Conservation (phyloP, 208 protist species). For the Leishmania tarentolae region DNA sequence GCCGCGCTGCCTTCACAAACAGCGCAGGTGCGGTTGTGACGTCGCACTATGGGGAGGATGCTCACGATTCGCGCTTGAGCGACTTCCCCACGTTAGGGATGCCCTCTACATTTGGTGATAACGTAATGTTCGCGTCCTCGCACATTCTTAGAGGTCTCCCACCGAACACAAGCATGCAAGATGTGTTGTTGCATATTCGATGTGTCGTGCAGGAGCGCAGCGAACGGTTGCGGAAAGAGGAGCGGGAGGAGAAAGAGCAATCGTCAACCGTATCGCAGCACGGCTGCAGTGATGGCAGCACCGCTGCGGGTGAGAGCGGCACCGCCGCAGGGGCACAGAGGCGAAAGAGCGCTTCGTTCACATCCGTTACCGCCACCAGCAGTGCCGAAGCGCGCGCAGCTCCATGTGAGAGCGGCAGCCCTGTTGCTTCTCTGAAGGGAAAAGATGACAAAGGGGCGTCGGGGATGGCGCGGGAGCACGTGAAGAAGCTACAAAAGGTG, state of each 20-base stretch:
- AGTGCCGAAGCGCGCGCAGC: background rate
- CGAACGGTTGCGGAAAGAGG: slow-evolving; percentile 23
- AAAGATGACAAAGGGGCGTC: background rate
- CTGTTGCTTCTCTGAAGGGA: background rate
- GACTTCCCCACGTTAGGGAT: slow-evolving; percentile 27
- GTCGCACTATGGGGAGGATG: background rate
- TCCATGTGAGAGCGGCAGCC: background rate
- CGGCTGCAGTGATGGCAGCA: slow-evolving; percentile 1
- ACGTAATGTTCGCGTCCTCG: slow-evolving; percentile 29
- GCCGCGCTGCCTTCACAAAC: background rate
- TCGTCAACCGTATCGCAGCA: background rate
- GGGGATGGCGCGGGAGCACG: background rate
- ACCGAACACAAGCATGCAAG: slow-evolving; percentile 55
- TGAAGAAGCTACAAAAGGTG: slow-evolving; percentile 42
- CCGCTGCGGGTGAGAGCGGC: background rate
- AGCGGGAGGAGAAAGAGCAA: slow-evolving; percentile 8
- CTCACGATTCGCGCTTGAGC: slow-evolving; percentile 12
- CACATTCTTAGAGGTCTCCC: slow-evolving; percentile 49
- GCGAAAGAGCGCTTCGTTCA: background rate
- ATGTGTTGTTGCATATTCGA: slow-evolving; percentile 59
- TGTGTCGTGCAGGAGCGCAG: slow-evolving; percentile 39
- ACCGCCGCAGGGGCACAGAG: background rate
- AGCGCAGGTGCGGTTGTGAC: background rate
- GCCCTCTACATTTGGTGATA: slow-evolving; percentile 36
- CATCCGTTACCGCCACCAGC: background rate